Percentiles rank a stretch among this genome's conserved stretches.
These are phyloP conservation scores for Thuidium tamariscinum DNA, from an alignment of 225 moss, liverwort and hornwort species.

Conservation along the genomic window DNA sequence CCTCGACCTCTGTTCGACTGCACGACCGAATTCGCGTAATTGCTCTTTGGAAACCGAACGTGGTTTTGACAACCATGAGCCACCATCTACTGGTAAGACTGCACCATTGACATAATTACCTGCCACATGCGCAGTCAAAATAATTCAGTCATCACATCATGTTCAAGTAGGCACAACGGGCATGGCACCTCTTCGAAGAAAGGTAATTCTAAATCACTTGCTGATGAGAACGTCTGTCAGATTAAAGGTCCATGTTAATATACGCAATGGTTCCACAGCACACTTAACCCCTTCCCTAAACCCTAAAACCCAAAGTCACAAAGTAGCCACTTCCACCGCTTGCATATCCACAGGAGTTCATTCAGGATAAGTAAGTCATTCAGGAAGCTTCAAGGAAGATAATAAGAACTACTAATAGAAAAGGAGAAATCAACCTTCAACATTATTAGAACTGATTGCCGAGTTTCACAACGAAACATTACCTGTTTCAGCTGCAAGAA, in stretches of 20 bases:
- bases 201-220: not conserved
- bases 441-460: not conserved
- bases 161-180: not conserved
- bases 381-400: not conserved
- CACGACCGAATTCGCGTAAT: conserved; percentile 55
- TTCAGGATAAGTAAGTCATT: not conserved
- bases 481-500: conserved; percentile 82
- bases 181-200: not conserved
- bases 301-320: not conserved
- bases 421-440: not conserved
- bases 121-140: conserved; percentile 11
- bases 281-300: not conserved
- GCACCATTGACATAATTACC: conserved; percentile 65
- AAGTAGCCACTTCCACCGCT: not conserved
- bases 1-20: conserved; percentile 54
- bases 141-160: not conserved
- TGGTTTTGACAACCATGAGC: conserved; percentile 47
- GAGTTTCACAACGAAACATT: not conserved
- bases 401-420: not conserved
- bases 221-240: not conserved
- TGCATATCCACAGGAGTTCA: not conserved
- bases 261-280: not conserved
- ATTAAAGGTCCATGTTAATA: not conserved
- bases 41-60: conserved; percentile 37
- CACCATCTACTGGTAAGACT: conserved; percentile 69